Evolutionary conservation across 2,329 filamentous ascomycete species (phyloP).

Genomic region (Colletotrichum shisoi): DNA sequence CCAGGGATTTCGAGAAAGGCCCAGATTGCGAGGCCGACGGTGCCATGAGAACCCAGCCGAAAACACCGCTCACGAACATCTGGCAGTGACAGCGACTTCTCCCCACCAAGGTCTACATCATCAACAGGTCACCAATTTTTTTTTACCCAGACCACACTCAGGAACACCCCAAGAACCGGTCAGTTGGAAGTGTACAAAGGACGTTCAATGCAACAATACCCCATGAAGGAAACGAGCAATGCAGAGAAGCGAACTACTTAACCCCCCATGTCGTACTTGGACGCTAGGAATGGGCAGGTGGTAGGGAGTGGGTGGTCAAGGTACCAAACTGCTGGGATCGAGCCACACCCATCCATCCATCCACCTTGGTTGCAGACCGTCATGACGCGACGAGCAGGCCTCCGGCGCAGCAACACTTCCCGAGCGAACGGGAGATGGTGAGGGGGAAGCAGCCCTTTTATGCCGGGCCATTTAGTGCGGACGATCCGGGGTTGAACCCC

Average conservation of each 20-base stretch:
- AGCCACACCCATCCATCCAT: not conserved
- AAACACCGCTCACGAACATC: too few species aligned
- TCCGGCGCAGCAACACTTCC: conserved; percentile 7
- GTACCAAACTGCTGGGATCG: not conserved
- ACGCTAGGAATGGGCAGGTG: not conserved
- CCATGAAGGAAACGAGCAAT: not conserved
- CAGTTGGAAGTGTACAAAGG: not conserved
- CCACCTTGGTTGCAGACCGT: not conserved
- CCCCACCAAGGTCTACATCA: not conserved
- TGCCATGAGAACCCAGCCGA: not conserved
- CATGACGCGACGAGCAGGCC: conserved; percentile 15
- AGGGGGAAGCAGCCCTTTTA: conserved; percentile 17
- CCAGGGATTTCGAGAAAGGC: too few species aligned
- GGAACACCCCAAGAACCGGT: too few species aligned
- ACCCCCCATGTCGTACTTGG: not conserved
- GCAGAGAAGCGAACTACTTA: not conserved
- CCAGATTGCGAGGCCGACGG: not conserved
- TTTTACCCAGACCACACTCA: not conserved
- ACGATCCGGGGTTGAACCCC: conserved; percentile 13
- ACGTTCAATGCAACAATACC: not conserved
- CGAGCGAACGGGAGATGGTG: conserved; percentile 28
- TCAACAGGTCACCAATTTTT: not conserved
- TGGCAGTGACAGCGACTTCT: too few species aligned
- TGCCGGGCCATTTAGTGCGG: conserved; percentile 10
- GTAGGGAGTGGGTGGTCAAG: not conserved